phyloP scores from a whole-genome alignment of 2,329 filamentous ascomycete genomes.

The Colletotrichum tropicale region DNA sequence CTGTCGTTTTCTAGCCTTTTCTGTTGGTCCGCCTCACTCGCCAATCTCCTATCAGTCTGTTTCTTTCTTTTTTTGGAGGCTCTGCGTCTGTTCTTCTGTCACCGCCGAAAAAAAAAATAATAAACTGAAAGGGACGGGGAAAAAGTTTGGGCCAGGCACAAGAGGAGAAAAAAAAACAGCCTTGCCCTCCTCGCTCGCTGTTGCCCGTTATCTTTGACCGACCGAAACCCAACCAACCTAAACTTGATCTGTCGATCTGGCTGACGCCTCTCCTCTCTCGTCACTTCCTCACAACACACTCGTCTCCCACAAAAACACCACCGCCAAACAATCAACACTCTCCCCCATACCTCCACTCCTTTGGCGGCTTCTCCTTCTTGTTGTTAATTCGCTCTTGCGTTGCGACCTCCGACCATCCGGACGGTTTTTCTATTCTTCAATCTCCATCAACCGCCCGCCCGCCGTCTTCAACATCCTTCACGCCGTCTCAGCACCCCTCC shows the following conservation, averaged over 20 bases:
- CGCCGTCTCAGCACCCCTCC: background rate
- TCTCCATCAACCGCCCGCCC: background rate
- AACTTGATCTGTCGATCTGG: constrained; percentile 2
- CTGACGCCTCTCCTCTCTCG: constrained; percentile 9
- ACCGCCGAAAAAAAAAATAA: background rate
- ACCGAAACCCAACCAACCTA: background rate
- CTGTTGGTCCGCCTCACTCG: background rate
- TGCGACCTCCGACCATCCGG: background rate
- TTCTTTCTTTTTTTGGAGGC: constrained; percentile 3
- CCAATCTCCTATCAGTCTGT: background rate
- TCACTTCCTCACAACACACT: background rate
- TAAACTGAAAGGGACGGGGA: background rate
- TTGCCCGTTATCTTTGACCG: constrained; percentile 9
- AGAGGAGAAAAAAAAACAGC: background rate
- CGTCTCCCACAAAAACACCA: background rate
- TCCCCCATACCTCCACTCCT: background rate
- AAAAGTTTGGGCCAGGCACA: background rate
- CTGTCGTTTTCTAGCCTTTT: background rate
- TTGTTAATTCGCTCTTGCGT: constrained; percentile 4
- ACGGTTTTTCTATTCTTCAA: background rate
- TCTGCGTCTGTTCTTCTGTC: constrained; percentile 14
- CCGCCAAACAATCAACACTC: background rate
- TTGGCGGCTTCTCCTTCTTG: constrained; percentile 14
- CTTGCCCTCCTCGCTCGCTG: background rate
- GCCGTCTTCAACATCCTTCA: background rate